Conservation (phyloP, 78 protist species). For the Dictyostelium firmibasis region DNA sequence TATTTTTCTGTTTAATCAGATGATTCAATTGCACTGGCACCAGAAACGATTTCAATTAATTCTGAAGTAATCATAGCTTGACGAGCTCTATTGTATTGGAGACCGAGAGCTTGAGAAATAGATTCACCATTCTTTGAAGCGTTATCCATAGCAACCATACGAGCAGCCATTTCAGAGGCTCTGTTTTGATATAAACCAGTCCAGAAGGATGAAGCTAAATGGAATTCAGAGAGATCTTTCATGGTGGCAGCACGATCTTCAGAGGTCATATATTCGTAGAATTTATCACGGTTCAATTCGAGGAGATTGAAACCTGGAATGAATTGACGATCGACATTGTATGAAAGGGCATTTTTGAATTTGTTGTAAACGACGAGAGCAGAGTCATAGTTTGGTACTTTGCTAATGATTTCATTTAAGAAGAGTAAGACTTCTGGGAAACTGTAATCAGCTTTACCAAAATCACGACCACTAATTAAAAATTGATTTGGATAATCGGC, state of each 20-base stretch:
- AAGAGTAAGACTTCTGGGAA: conserved; percentile 53
- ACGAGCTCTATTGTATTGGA: conserved; percentile 79
- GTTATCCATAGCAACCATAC: conserved; percentile 75
- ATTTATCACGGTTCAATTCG: conserved; percentile 62
- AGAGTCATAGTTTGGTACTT: conserved; percentile 51
- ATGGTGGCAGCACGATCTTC: conserved; percentile 75
- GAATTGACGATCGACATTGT: conserved; percentile 29
- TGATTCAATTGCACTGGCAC: neutral
- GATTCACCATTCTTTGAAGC: conserved; percentile 81
- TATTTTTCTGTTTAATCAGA: neutral
- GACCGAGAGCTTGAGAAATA: conserved; percentile 50
- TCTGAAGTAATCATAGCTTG: conserved; percentile 78
- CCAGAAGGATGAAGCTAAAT: conserved; percentile 47
- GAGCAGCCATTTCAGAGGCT: conserved; percentile 75
- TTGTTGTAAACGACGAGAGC: conserved; percentile 67
- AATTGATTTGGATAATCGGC: conserved; percentile 12
- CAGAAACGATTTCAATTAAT: conserved; percentile 70
- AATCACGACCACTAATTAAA: conserved; percentile 18
- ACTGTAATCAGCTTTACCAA: conserved; percentile 56
- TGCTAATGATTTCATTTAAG: conserved; percentile 14
- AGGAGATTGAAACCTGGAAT: conserved; percentile 70
- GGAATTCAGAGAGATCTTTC: conserved; percentile 76
- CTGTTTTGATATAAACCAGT: conserved; percentile 60
- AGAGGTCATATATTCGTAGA: conserved; percentile 36
- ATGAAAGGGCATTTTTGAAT: conserved; percentile 68